A percentile compares a stretch with the other conserved stretches of the same genome.
These are phyloP conservation scores for Dalechampia spathulata DNA, from an alignment of 441 rosid genomes.

Conservation along the genomic window DNA sequence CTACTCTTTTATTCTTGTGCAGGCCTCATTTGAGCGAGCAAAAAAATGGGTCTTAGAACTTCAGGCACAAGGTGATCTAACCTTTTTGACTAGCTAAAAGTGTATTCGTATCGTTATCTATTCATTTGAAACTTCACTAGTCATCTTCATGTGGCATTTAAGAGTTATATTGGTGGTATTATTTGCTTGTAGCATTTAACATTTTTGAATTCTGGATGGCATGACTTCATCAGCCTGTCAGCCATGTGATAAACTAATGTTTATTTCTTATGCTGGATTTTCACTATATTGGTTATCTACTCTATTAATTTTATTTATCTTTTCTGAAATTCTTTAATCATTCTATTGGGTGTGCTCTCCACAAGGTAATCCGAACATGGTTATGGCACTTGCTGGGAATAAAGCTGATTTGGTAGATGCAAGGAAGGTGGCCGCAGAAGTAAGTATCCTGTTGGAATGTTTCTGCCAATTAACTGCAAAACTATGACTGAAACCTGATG, in stretches of 20 bases:
- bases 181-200: too few species aligned
- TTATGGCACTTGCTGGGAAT: conserved; percentile 93
- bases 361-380: conserved; percentile 88
- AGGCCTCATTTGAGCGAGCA: conserved; percentile 95
- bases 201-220: too few species aligned
- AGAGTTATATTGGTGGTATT: neutral
- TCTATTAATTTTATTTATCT: neutral
- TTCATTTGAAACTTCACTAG: neutral
- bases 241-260: neutral
- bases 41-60: conserved; percentile 98
- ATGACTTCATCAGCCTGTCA: too few species aligned
- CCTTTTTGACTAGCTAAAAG: neutral
- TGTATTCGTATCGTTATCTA: neutral
- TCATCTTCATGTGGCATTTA: neutral
- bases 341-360: conserved; percentile 2
- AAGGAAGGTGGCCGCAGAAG: conserved; percentile 76
- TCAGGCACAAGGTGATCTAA: conserved; percentile 75
- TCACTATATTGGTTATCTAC: neutral
- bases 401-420: conserved; percentile 86
- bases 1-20: conserved; percentile 7
- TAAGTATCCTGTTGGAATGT: conserved; percentile 21
- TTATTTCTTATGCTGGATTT: neutral
- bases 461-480: conserved; percentile 3
- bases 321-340: neutral
- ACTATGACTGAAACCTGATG: too few species aligned